phyloP scores from a whole-genome alignment of 805 yeast species.

The Tetrapisispora phaffii region DNA sequence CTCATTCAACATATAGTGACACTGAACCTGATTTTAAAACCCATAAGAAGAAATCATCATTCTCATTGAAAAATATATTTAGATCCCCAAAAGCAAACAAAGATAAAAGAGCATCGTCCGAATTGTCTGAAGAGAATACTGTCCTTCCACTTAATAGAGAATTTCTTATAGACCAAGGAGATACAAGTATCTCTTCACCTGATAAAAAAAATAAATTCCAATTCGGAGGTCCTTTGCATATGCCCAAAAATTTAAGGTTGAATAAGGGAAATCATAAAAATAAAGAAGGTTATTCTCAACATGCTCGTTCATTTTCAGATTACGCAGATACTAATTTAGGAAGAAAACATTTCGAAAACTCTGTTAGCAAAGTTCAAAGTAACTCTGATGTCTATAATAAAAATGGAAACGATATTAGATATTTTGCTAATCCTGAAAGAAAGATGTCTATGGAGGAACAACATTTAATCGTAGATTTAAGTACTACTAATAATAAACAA shows the following conservation, averaged over 20 bases:
- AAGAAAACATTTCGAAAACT: background rate
- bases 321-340: background rate
- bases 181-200: background rate
- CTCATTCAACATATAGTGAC: background rate
- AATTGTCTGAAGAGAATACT: background rate
- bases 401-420: background rate
- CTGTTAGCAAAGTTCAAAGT: background rate
- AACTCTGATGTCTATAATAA: background rate
- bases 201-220: background rate
- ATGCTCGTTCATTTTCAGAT: constrained; percentile 1
- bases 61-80: constrained; percentile 26
- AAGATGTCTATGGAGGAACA: background rate
- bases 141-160: background rate
- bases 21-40: constrained; percentile 4
- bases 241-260: background rate
- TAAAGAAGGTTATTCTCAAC: background rate
- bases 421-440: background rate
- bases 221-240: background rate
- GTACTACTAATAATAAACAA: background rate
- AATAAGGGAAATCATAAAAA: background rate
- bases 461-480: background rate
- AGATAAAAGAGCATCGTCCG: background rate
- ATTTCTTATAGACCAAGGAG: too few relatives aligned
- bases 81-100: constrained; percentile 21
- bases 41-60: constrained; percentile 23